phyloP scores from a whole-genome alignment of 2,329 filamentous ascomycete genomes.

The Arthroderma uncinatum region DNA sequence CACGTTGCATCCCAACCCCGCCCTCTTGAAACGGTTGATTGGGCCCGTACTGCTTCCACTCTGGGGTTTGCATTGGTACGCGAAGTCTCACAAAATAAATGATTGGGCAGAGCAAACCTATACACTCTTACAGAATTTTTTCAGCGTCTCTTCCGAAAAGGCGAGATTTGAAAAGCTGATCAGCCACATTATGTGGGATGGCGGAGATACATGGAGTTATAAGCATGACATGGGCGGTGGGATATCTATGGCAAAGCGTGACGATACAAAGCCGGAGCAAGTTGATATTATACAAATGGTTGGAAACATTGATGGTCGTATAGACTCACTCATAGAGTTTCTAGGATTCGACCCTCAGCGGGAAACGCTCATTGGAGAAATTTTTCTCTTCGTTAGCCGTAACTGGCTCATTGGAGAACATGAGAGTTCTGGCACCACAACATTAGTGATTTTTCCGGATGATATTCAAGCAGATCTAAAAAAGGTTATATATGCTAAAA shows the following conservation, averaged over 20 bases:
- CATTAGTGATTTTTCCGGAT: conserved; percentile 9
- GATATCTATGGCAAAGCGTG: conserved; percentile 23
- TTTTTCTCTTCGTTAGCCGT: conserved; percentile 34
- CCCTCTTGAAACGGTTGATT: conserved; percentile 32
- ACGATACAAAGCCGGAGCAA: conserved; percentile 9
- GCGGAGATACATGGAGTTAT: conserved; percentile 31
- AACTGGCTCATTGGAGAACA: conserved; percentile 29
- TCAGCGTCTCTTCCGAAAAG: conserved; percentile 30
- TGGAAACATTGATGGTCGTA: conserved; percentile 27
- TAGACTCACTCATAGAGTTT: conserved; percentile 28
- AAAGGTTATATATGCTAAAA: conserved; percentile 31
- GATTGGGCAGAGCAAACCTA: conserved; percentile 23
- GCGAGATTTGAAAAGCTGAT: conserved; percentile 29
- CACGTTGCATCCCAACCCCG: conserved; percentile 34
- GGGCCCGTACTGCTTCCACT: conserved; percentile 32
- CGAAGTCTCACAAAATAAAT: conserved; percentile 22
- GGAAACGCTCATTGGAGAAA: conserved; percentile 31
- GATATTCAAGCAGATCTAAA: conserved; percentile 24
- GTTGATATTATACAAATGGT: conserved; percentile 26
- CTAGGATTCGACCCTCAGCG: conserved; percentile 30
- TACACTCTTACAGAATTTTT: conserved; percentile 30
- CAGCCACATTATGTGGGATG: conserved; percentile 34
- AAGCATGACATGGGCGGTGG: conserved; percentile 15
- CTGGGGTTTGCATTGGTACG: conserved; percentile 32
- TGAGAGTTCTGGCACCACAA: conserved; percentile 5